Base-by-base conservation (phyloP, 192 early-diverging fungal genomes). In the Rhizophagus sp. region DNA sequence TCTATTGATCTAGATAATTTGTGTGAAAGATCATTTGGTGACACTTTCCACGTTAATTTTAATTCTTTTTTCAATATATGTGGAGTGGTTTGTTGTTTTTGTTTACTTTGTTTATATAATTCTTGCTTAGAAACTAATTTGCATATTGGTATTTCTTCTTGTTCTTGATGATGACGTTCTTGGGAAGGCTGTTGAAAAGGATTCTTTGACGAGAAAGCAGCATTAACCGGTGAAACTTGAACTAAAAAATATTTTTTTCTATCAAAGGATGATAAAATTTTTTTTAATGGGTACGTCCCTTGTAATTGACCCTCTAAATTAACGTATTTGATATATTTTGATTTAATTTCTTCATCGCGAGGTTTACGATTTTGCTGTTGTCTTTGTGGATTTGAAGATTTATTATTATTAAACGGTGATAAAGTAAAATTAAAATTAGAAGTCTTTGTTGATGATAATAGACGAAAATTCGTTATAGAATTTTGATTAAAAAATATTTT, bases 321-420 rank as follows among this genome's bases (percentile, higher is more conserved):
- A 10, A 90, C 83, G 74, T 82, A 86, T 9, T 82, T 83, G 50
- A 90, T 86, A 65, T 82, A 87, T 4, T 70, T 79, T 11, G 82
- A 78, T n/a, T 78, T 82, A 47, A 90, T 90, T 73, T 90, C 89
- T 79, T 90, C 89, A 50, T 90, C 88, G 15, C 87, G 87, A 33
- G 85, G 84, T 25, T 73, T 71, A 24, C 88, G 80, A 47, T 47
- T 47, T 47, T 47, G 9, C 12, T 47, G 44, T 47, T 12, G 34
- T 36, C 34, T 36, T 36, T 36, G 10, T 47, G 22, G 52, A 22
- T 57, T n/a, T 57, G 17, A 57, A 57, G 52, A 57, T 57, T 57
- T 57, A 15, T 36, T 36, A 36, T 36, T 36, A 36, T 36, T 30
- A 30, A 1, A 36, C 0, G 36, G 5, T 36, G 36, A 36, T 5